Conservation (phyloP, 139 green algal genomes). For the Closterium sp. region DNA sequence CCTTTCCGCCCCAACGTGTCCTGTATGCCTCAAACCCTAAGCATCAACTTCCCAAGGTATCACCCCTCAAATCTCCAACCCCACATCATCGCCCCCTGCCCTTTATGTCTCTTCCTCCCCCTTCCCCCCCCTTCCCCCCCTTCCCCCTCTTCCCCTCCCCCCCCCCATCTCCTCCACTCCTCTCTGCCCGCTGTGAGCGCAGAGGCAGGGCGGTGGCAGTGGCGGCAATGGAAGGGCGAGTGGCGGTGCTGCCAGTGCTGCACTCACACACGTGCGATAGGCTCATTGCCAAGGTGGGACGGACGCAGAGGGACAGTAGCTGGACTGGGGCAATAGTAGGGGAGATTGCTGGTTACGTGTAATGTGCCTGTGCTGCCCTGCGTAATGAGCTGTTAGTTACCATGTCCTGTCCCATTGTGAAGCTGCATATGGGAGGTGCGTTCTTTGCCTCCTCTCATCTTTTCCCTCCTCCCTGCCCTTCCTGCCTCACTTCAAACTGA, state of each 20-base stretch:
- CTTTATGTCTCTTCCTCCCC: not conserved
- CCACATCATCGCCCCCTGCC: not conserved
- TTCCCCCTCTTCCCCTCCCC: not conserved
- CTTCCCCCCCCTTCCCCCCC: not conserved
- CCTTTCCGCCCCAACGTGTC: not conserved
- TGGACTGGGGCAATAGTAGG: too few relatives aligned
- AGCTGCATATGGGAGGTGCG: too few relatives aligned
- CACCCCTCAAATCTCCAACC: not conserved
- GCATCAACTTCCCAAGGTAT: not conserved
- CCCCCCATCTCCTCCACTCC: not conserved
- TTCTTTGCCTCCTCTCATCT: too few relatives aligned
- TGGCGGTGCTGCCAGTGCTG: conserved; percentile 32
- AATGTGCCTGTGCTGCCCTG: too few relatives aligned
- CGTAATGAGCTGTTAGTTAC: too few relatives aligned
- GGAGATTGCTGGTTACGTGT: too few relatives aligned
- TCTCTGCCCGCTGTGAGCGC: not conserved
- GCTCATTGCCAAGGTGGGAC: not conserved
- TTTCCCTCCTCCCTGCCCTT: too few relatives aligned
- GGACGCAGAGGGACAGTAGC: not conserved
- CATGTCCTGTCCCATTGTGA: too few relatives aligned
- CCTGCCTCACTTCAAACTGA: too few relatives aligned
- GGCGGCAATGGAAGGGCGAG: conserved; percentile 28
- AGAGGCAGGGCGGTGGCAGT: conserved; percentile 47
- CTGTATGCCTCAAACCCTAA: not conserved
- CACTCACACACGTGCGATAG: not conserved